Conservation (phyloP, 108 stramenopile genomes). For the Schizochytrium sp. region DNA sequence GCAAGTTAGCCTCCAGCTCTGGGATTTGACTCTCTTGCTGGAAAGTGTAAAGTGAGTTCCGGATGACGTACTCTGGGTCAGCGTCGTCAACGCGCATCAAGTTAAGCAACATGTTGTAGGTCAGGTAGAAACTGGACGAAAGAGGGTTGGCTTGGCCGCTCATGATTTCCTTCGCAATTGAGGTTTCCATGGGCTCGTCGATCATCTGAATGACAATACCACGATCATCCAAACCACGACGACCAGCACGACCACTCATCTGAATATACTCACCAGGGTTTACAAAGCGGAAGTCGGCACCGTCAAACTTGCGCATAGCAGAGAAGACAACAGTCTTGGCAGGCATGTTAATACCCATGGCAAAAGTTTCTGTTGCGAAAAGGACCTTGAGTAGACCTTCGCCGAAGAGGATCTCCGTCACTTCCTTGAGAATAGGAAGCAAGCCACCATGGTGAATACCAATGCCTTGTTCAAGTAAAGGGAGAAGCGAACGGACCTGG, state of each 20-base stretch:
- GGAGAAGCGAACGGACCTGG: constrained; percentile 91
- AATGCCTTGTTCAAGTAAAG: constrained; percentile 94
- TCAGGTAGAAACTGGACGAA: constrained; percentile 93
- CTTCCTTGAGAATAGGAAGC: constrained; percentile 97
- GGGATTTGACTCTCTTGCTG: constrained; percentile 86
- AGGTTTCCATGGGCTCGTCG: constrained; percentile 98
- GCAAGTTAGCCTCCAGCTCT: constrained; percentile 80
- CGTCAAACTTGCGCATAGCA: constrained; percentile 96
- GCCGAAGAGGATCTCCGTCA: constrained; percentile 97
- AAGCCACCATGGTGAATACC: constrained; percentile 99
- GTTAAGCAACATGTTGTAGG: constrained; percentile 98
- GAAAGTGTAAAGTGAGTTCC: constrained; percentile 94
- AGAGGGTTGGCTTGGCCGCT: constrained; percentile 91
- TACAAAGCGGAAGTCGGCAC: constrained; percentile 77
- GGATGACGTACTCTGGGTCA: constrained; percentile 94
- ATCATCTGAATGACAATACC: constrained; percentile 99
- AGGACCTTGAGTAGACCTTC: constrained; percentile 96
- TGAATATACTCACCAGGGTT: constrained; percentile 93
- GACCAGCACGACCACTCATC: constrained; percentile 97
- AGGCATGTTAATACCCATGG: constrained; percentile 99
- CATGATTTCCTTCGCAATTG: constrained; percentile 91
- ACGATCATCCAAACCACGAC: constrained; percentile 97
- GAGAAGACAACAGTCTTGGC: constrained; percentile 99
- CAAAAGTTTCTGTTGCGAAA: constrained; percentile 99
- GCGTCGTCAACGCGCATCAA: constrained; percentile 98